Percentiles rank a stretch among this genome's conserved stretches.
phyloP scores from a whole-genome alignment of 2,329 filamentous ascomycete species.

The Curvularia sp. region DNA sequence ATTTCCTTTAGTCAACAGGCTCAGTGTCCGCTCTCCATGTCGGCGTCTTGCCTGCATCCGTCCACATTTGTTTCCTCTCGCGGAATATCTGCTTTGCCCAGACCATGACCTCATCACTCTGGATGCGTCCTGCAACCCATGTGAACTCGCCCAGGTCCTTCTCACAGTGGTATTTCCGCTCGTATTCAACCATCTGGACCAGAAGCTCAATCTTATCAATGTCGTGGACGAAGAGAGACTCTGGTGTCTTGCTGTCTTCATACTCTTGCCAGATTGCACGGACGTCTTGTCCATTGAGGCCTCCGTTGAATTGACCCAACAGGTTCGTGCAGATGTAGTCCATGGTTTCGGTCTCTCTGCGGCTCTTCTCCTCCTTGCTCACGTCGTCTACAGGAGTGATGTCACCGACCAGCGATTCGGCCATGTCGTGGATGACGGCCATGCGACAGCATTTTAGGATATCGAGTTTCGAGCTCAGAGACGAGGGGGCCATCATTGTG shows the following conservation, averaged over 20 bases:
- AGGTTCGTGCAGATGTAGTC: conserved; percentile 80
- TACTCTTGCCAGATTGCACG: conserved; percentile 92
- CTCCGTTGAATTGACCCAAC: conserved; percentile 77
- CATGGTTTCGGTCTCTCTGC: conserved; percentile 89
- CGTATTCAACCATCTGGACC: conserved; percentile 96
- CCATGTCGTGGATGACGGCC: conserved; percentile 98
- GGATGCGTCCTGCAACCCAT: conserved; percentile 76
- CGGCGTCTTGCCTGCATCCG: conserved; percentile 46
- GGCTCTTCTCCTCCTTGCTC: conserved; percentile 83
- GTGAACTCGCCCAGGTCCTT: conserved; percentile 87
- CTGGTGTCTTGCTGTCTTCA: conserved; percentile 82
- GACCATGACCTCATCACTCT: conserved; percentile 76
- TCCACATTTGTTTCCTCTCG: conserved; percentile 80
- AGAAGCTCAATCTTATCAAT: conserved; percentile 96
- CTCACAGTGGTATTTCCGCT: conserved; percentile 70
- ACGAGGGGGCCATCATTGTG: conserved; percentile 84
- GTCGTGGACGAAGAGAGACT: conserved; percentile 92
- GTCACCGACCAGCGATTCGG: conserved; percentile 91
- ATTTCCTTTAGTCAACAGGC: conserved; percentile 23
- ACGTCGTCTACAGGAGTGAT: conserved; percentile 93
- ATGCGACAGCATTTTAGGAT: conserved; percentile 88
- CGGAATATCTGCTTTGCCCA: conserved; percentile 80
- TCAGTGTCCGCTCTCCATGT: conserved; percentile 40
- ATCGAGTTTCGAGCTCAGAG: conserved; percentile 75
- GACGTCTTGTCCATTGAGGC: conserved; percentile 72